Evolutionary conservation across 179 eudicot species (phyloP).

Genomic region (Vitellaria paradoxa): DNA sequence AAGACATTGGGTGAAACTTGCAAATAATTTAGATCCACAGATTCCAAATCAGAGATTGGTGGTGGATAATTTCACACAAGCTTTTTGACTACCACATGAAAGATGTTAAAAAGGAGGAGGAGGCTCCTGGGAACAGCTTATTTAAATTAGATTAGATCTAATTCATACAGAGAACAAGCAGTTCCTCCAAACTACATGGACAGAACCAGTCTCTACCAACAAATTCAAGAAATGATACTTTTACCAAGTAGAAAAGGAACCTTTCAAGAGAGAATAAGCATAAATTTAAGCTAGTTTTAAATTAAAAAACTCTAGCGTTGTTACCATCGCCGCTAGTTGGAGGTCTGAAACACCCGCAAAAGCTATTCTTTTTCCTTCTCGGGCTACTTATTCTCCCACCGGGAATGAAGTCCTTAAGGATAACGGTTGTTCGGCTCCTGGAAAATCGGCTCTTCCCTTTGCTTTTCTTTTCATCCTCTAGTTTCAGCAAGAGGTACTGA

Average conservation of each 20-base stretch:
- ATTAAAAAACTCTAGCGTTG: neutral
- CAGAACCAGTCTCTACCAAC: slow-evolving; percentile 10
- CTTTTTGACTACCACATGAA: too few relatives aligned
- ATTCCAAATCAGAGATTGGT: too few relatives aligned
- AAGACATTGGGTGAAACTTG: too few relatives aligned
- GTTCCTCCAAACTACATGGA: slow-evolving; percentile 14
- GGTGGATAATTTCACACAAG: too few relatives aligned
- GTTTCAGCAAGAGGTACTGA: slow-evolving; percentile 46
- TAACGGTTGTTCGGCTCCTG: slow-evolving; percentile 47
- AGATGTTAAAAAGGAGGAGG: too few relatives aligned
- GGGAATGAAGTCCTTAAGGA: slow-evolving; percentile 60
- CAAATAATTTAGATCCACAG: too few relatives aligned
- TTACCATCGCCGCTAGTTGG: slow-evolving; percentile 19
- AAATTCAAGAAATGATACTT: slow-evolving; percentile 14
- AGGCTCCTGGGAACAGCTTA: neutral
- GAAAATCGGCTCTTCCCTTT: slow-evolving; percentile 42
- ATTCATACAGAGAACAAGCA: neutral
- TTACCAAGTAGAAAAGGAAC: neutral
- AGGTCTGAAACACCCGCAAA: slow-evolving; percentile 74
- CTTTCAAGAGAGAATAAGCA: neutral
- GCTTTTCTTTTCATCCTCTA: slow-evolving; percentile 61
- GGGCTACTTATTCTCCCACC: slow-evolving; percentile 47
- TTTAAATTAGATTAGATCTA: slow-evolving; percentile 27
- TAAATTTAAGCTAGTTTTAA: slow-evolving; percentile 10
- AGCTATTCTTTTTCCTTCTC: slow-evolving; percentile 50